phyloP scores from a whole-genome alignment of 2,329 filamentous ascomycete genomes.

The Hymenoscyphus albidus region DNA sequence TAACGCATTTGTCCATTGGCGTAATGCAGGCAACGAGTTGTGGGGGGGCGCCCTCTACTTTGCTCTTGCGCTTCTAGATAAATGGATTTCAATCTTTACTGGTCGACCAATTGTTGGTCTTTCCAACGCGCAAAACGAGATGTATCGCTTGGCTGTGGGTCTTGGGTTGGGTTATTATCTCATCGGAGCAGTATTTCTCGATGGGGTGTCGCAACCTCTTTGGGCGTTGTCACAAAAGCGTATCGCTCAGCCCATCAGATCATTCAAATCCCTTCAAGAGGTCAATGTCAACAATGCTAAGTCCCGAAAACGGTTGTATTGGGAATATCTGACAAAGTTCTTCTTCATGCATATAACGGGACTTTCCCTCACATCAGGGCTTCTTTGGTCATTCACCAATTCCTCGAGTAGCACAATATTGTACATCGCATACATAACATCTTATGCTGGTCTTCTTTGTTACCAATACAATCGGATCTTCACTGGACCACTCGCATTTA shows the following conservation, averaged over 20 bases:
- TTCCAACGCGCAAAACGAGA: conserved; percentile 17
- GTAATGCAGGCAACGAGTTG: conserved; percentile 51
- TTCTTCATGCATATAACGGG: conserved; percentile 50
- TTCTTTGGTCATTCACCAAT: conserved; percentile 49
- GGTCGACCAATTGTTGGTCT: conserved; percentile 43
- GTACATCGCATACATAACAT: conserved; percentile 20
- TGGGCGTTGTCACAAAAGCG: conserved; percentile 39
- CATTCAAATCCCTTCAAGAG: conserved; percentile 34
- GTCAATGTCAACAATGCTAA: conserved; percentile 15
- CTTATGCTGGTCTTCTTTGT: conserved; percentile 40
- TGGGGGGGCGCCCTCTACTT: conserved; percentile 44
- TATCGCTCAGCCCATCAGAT: conserved; percentile 43
- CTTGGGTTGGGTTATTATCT: conserved; percentile 56
- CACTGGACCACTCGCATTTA: conserved; percentile 46
- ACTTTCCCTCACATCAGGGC: conserved; percentile 43
- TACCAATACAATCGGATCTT: conserved; percentile 51
- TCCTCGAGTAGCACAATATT: conserved; percentile 20
- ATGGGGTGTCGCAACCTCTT: conserved; percentile 44
- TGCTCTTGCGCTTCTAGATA: conserved; percentile 51
- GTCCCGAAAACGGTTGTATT: conserved; percentile 43
- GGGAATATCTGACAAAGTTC: conserved; percentile 45
- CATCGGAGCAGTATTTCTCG: conserved; percentile 53
- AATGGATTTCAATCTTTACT: conserved; percentile 48
- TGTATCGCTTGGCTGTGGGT: conserved; percentile 38
- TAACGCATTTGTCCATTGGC: conserved; percentile 55